Base-by-base conservation (phyloP, 371 early-diverging fungal genomes). In the Mucor plumbeus region DNA sequence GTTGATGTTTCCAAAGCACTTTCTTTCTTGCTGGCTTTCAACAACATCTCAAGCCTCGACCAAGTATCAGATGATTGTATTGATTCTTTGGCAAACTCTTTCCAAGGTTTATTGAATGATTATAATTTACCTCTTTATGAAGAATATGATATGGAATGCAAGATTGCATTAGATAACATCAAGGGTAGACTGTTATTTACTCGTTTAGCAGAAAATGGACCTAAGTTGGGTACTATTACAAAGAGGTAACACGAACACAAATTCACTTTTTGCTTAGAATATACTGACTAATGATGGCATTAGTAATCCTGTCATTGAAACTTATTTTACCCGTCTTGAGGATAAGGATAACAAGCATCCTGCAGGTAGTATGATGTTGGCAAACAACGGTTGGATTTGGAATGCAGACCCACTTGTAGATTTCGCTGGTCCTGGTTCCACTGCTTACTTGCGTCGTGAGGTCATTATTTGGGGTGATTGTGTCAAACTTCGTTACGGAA, bases 361-460 rank as follows among this genome's bases (percentile, higher is more conserved):
- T 34, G 74, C 87, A 38, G 87, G 85, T 7, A 88, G 86, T 9
- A 71, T 88, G 41, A 87, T 83, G 15, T 67, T 99, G 38, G 98
- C 95, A 26, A 97, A 95, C 81, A 99, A 99, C 76, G 99, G 99
- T 6, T 99, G 99, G 99, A 95, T 99, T 54, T 98, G 98, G 99
- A 94, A 94, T 69, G 98, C 95, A 6, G 94, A 97, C 68, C 98
- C 97, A 5, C 72, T 96, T 53, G 75, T 87, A 39, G 95, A 97
- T 79, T 98, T 99, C 88, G 98, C 97, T 10, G 91, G 91, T 17
- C 84, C 91, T 14, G 84, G 79, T 41, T 94, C 95, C 5, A 87
- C 89, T 63, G 93, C 97, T 0, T 99, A 98, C 72, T 78, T 99
- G 35, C 85, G 91, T 13, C 91, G 98, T 60, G 95, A 97, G 69